A percentile compares a stretch with the other conserved stretches of the same genome.
phyloP scores from a whole-genome alignment of 371 early-diverging fungal species.

The Lichtheimia ramosa region DNA sequence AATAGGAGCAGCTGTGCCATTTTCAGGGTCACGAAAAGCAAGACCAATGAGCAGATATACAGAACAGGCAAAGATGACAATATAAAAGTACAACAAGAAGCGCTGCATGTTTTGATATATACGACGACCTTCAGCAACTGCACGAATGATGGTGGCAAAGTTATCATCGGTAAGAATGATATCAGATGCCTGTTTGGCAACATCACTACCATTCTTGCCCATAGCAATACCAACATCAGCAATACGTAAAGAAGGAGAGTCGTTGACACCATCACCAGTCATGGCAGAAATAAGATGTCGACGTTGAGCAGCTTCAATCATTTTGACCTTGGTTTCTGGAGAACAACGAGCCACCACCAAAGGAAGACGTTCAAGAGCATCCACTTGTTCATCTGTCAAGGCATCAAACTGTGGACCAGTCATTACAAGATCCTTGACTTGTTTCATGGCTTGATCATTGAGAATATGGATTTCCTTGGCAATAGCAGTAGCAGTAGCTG shows the following conservation, averaged over 20 bases:
- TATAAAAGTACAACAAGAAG: constrained; percentile 78
- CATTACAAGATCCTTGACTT: constrained; percentile 63
- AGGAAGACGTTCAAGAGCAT: constrained; percentile 76
- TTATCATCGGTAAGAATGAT: constrained; percentile 88
- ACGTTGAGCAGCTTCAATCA: constrained; percentile 90
- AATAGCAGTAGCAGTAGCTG: constrained; percentile 85
- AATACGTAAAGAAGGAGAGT: constrained; percentile 87
- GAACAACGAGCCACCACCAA: constrained; percentile 91
- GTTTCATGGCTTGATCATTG: constrained; percentile 50
- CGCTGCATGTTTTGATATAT: constrained; percentile 93
- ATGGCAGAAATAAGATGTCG: constrained; percentile 69
- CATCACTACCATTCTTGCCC: constrained; percentile 91
- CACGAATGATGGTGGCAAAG: constrained; percentile 84
- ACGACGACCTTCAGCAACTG: constrained; percentile 83
- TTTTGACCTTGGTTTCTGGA: constrained; percentile 96
- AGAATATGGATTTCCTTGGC: constrained; percentile 86
- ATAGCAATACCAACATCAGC: constrained; percentile 93
- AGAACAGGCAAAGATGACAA: constrained; percentile 44
- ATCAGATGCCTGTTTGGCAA: constrained; percentile 90
- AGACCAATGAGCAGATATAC: constrained; percentile 63
- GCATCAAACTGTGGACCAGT: constrained; percentile 81
- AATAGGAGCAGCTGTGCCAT: constrained; percentile 63
- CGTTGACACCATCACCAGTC: constrained; percentile 95
- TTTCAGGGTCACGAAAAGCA: constrained; percentile 71
- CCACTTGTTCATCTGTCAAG: constrained; percentile 79